Evolutionary conservation across 805 yeast genomes (phyloP), one percentile per base, ranked within the genome.

Genomic region (Suhomyces pyralidae): DNA sequence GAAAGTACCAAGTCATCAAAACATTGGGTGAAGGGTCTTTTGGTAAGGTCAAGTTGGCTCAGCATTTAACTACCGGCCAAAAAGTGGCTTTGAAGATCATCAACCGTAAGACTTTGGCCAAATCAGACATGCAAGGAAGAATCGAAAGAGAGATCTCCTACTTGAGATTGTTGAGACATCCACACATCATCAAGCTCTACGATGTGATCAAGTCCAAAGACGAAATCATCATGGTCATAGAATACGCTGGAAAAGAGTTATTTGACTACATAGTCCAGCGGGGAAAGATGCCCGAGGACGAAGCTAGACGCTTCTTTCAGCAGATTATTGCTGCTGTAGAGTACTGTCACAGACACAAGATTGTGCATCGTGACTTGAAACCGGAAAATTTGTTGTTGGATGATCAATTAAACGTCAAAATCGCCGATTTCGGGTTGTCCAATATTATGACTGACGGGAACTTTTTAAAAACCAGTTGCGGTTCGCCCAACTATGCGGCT

Each of bases 351-450:
- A 55, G 69, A 45, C 69, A 65, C 55, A 65, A 65, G 61, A 65
- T 65, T 51, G 69, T 65, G 30, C 69, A 65, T 55, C 53, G 99
- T 62, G 99, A 94, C 73, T 81, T 94, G 68, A 94, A 94, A 69
- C 99, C 99, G 0, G 99, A 94, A 60, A 65, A 65, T 56, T 61
- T 65, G 56, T 61, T 65, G 56, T 58, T 65, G 59, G 69, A 65
- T 46, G 68, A 65, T 53, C 68, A 65, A 46, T 49, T 65, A 45
- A 65, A 65, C 54, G 69, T 65, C 22, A 65, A 65, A 51, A 65
- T 65, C 45, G 69, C 69, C 34, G 69, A 65, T 44, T 65, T 65
- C 43, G 69, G 69, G 2, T 57, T 65, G 49, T 65, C 69, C 51
- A 65, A 65, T 56, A 65, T 65, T 54, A 65, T 65, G 69, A 65